These are phyloP conservation scores for Capsicum rhomboideum DNA, from an alignment of 257 asterid species.

Conservation along the genomic window DNA sequence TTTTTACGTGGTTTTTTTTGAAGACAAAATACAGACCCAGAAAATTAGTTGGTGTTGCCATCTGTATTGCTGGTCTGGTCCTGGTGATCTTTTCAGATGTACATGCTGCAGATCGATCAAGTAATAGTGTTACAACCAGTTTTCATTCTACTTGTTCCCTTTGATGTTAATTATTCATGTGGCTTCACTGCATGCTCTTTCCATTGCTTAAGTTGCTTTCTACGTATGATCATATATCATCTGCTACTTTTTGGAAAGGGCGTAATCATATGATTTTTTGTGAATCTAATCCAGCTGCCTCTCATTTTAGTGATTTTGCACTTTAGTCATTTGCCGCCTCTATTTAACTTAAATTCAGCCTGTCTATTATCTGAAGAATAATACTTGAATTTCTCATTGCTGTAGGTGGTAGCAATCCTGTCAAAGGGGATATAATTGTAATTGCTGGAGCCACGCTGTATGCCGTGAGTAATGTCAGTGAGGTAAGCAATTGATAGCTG, in stretches of 20 bases:
- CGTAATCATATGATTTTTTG: not conserved
- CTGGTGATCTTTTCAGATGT: constrained; percentile 81
- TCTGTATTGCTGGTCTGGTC: constrained; percentile 78
- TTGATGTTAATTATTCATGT: not conserved
- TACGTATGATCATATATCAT: not conserved
- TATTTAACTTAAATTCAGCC: not conserved
- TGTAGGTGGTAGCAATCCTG: constrained; percentile 74
- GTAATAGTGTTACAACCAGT: constrained; percentile 25
- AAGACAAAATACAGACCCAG: constrained; percentile 62
- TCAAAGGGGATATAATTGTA: constrained; percentile 75
- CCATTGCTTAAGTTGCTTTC: not conserved
- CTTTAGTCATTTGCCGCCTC: not conserved
- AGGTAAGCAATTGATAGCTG: constrained; percentile 37
- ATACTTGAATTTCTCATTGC: not conserved
- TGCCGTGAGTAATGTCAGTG: constrained; percentile 79
- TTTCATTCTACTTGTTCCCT: not conserved
- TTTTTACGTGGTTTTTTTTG: constrained; percentile 79
- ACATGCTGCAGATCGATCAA: constrained; percentile 66
- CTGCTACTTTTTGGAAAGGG: not conserved
- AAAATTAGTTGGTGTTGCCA: constrained; percentile 54
- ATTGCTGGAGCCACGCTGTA: constrained; percentile 87
- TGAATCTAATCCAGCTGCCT: not conserved
- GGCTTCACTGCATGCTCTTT: not conserved
- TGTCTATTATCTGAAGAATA: not conserved
- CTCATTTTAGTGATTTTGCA: not conserved